phyloP scores from a whole-genome alignment of 495 filamentous ascomycete genomes.

The Tetracladium marchalianum region DNA sequence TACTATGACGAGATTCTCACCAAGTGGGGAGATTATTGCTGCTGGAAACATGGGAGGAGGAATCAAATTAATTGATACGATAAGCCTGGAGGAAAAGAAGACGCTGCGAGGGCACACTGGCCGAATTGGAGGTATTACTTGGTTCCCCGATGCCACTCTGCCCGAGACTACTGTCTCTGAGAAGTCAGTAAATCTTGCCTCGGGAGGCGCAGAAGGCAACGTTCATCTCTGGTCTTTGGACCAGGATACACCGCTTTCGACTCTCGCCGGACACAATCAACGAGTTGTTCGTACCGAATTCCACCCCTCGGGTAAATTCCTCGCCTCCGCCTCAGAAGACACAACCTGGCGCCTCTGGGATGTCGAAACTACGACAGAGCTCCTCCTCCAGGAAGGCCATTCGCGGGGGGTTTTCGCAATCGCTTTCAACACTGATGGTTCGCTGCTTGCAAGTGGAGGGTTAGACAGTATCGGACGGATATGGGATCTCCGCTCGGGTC shows the following conservation, averaged over 20 bases:
- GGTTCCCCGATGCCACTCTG: constrained; percentile 79
- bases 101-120: constrained; percentile 74
- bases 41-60: constrained; percentile 87
- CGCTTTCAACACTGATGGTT: constrained; percentile 82
- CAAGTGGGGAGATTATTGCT: constrained; percentile 72
- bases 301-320: constrained; percentile 82
- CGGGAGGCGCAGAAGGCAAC: constrained; percentile 82
- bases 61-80: constrained; percentile 75
- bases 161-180: constrained; percentile 56
- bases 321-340: constrained; percentile 90
- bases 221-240: constrained; percentile 86
- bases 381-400: constrained; percentile 90
- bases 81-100: constrained; percentile 65
- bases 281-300: constrained; percentile 90
- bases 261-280: constrained; percentile 73
- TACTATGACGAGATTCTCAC: constrained; percentile 83
- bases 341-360: constrained; percentile 98
- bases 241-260: constrained; percentile 72
- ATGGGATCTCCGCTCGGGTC: constrained; percentile 91
- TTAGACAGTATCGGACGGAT: constrained; percentile 90
- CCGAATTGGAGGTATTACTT: constrained; percentile 80
- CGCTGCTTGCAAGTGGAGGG: constrained; percentile 79
- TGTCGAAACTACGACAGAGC: constrained; percentile 68
- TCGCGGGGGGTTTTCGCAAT: constrained; percentile 84
- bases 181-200: constrained; percentile 74